A percentile compares a stretch with the other conserved stretches of the same genome.
phyloP scores from a whole-genome alignment of 495 filamentous ascomycete species.

The Clohesyomyces aquaticus region DNA sequence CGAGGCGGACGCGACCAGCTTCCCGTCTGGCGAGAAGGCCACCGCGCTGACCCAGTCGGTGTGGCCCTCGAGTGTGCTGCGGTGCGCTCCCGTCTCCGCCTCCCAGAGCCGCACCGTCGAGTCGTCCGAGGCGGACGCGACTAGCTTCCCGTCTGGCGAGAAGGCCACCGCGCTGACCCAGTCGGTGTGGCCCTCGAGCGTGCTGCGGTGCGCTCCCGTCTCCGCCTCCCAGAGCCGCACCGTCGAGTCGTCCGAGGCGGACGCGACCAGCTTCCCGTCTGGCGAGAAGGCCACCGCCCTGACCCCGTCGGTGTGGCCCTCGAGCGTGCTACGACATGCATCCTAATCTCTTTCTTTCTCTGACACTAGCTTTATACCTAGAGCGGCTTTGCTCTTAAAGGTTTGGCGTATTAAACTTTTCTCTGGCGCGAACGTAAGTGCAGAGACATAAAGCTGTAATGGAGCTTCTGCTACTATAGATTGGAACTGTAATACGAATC shows the following conservation, averaged over 20 bases:
- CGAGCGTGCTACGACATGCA: not conserved
- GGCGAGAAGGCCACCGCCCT: not conserved
- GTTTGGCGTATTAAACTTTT: slow-evolving; percentile 30
- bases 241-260: not conserved
- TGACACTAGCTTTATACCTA: slow-evolving; percentile 8
- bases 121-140: not conserved
- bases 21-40: not conserved
- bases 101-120: not conserved
- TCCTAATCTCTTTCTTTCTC: slow-evolving; percentile 20
- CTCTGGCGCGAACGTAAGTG: slow-evolving; percentile 47
- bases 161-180: not conserved
- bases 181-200: not conserved
- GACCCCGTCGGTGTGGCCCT: not conserved
- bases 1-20: not conserved
- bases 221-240: not conserved
- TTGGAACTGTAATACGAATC: slow-evolving; percentile 44
- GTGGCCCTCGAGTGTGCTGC: not conserved
- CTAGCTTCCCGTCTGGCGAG: not conserved
- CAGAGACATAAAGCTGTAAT: slow-evolving; percentile 44
- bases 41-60: not conserved
- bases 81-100: not conserved
- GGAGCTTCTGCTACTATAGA: slow-evolving; percentile 37
- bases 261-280: not conserved
- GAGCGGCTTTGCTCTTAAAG: not conserved
- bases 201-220: not conserved